Percentiles rank a stretch among this genome's conserved stretches.
These are phyloP conservation scores for Geoglossum cookeanum DNA, from an alignment of 2,329 filamentous ascomycete genomes.

Conservation along the genomic window DNA sequence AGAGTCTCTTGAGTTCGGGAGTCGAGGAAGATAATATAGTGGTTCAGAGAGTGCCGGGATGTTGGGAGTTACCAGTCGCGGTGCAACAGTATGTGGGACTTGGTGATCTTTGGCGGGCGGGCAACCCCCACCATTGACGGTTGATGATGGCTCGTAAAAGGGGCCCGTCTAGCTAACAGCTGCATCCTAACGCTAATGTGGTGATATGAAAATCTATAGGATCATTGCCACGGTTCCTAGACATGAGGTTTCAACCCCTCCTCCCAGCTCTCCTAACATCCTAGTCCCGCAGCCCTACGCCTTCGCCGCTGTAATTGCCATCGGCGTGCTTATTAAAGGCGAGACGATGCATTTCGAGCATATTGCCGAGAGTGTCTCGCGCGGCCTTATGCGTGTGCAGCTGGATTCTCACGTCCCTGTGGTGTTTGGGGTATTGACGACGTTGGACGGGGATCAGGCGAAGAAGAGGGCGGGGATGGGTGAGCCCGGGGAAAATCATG, in stretches of 20 bases:
- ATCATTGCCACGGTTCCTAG: conserved; percentile 58
- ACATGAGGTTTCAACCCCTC: conserved; percentile 32
- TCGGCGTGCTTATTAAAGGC: conserved; percentile 94
- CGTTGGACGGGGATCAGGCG: conserved; percentile 76
- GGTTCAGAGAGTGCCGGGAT: conserved; percentile 74
- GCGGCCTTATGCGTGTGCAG: conserved; percentile 87
- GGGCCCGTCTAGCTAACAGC: too few relatives aligned
- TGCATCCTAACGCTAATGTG: too few relatives aligned
- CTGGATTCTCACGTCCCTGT: conserved; percentile 73
- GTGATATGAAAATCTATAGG: conserved; percentile 23
- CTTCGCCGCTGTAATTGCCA: conserved; percentile 87
- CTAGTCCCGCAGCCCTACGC: conserved; percentile 25
- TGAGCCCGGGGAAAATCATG: conserved; percentile 49
- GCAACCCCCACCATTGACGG: neutral
- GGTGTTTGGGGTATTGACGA: conserved; percentile 79
- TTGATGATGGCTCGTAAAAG: neutral
- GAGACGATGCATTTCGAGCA: conserved; percentile 99
- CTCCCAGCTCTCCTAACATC: conserved; percentile 47
- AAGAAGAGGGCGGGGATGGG: conserved; percentile 59
- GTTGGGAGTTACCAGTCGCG: conserved; percentile 85
- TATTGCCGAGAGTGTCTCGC: conserved; percentile 77
- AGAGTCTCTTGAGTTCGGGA: conserved; percentile 56
- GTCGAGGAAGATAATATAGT: conserved; percentile 80
- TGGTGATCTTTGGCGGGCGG: neutral
- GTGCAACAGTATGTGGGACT: conserved; percentile 49